A percentile compares a stretch with the other conserved stretches of the same genome.
Evolutionary conservation across 2,329 filamentous ascomycete genomes (phyloP).

Genomic region (Celoporthe dispersa): DNA sequence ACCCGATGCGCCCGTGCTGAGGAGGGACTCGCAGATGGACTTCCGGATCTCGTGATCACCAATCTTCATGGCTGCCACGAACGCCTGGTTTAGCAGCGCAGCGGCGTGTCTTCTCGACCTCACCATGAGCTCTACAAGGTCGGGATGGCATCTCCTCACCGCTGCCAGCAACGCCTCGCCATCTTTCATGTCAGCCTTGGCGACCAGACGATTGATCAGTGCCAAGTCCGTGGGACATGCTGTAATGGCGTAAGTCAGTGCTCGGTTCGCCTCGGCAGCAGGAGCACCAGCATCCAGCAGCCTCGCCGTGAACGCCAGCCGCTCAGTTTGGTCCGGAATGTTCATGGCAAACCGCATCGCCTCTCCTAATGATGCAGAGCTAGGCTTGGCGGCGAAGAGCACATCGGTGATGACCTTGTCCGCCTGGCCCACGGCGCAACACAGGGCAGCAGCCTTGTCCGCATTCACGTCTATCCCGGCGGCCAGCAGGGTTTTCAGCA

Average conservation of each 20-base stretch:
- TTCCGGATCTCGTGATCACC: slow-evolving; percentile 46
- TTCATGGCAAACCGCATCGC: slow-evolving; percentile 58
- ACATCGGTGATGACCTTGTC: slow-evolving; percentile 52
- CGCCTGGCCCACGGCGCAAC: slow-evolving; percentile 53
- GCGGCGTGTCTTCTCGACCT: slow-evolving; percentile 43
- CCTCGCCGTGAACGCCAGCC: slow-evolving; percentile 54
- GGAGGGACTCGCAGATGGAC: slow-evolving; percentile 49
- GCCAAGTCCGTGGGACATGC: slow-evolving; percentile 53
- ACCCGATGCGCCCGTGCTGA: slow-evolving; percentile 51
- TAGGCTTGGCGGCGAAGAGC: slow-evolving; percentile 49
- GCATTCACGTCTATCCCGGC: slow-evolving; percentile 60
- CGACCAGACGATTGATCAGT: slow-evolving; percentile 50
- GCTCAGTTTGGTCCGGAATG: slow-evolving; percentile 55
- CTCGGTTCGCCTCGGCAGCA: slow-evolving; percentile 53
- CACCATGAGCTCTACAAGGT: slow-evolving; percentile 51
- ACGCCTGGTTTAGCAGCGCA: slow-evolving; percentile 46
- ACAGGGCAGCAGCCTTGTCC: slow-evolving; percentile 55
- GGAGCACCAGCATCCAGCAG: slow-evolving; percentile 56
- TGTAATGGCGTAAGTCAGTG: slow-evolving; percentile 55
- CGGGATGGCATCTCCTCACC: slow-evolving; percentile 49
- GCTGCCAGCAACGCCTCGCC: slow-evolving; percentile 54
- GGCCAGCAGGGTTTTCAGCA: slow-evolving; percentile 52
- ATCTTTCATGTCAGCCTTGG: slow-evolving; percentile 53
- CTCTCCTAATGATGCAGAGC: slow-evolving; percentile 48
- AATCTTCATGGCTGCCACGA: slow-evolving; percentile 49